These are phyloP conservation scores for Closterium sp. DNA, from an alignment of 139 green algal species.

Conservation along the genomic window DNA sequence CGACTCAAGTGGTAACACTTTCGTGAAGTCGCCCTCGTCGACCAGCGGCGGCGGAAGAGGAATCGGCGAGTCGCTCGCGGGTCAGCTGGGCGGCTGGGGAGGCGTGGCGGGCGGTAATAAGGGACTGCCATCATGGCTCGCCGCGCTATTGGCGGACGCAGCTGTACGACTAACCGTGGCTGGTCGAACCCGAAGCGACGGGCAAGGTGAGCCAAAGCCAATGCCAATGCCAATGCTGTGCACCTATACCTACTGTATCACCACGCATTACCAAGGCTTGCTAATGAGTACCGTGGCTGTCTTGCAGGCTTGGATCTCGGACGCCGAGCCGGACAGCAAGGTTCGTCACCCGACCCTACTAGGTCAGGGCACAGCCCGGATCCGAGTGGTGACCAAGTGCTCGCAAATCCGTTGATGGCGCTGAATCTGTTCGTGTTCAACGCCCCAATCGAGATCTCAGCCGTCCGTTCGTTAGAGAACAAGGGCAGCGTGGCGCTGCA, in stretches of 20 bases:
- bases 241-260: too few relatives aligned
- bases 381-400: neutral
- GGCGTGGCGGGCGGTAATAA: neutral
- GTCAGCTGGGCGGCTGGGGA: neutral
- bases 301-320: neutral
- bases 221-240: too few relatives aligned
- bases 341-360: neutral
- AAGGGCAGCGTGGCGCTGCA: neutral
- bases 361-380: neutral
- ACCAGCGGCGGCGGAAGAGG: neutral
- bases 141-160: neutral
- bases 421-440: neutral
- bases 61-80: neutral
- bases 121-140: neutral
- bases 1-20: neutral
- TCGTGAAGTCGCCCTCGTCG: too few relatives aligned
- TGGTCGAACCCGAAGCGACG: neutral
- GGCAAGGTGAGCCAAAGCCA: neutral
- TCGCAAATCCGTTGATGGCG: neutral
- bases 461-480: neutral
- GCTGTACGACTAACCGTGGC: neutral
- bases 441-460: neutral
- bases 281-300: neutral
- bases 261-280: too few relatives aligned
- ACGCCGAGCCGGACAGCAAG: neutral